Percentiles rank a stretch among this genome's conserved stretches.
Evolutionary conservation across 2,329 filamentous ascomycete species (phyloP).

Genomic region (Stagonosporopsis vannaccii): DNA sequence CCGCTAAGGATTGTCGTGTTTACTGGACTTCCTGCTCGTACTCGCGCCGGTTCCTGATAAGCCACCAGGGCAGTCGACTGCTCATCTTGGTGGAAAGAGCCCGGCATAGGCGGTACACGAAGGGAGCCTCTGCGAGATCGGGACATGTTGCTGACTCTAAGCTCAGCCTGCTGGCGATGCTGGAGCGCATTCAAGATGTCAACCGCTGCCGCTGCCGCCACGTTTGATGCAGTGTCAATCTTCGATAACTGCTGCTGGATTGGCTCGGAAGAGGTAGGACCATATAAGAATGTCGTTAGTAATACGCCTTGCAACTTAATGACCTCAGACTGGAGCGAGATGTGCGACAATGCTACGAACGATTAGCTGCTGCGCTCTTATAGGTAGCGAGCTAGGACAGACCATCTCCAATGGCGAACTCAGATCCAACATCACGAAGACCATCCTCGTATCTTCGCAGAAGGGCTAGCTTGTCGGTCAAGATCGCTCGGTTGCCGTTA

Average conservation of each 20-base stretch:
- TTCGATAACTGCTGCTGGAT: slow-evolving; percentile 43
- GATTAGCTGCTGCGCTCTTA: neutral
- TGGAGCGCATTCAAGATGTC: slow-evolving; percentile 39
- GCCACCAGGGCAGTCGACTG: slow-evolving; percentile 37
- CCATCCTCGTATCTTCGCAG: slow-evolving; percentile 41
- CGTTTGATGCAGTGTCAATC: slow-evolving; percentile 40
- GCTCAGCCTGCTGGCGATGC: slow-evolving; percentile 31
- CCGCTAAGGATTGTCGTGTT: slow-evolving; percentile 38
- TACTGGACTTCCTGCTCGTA: slow-evolving; percentile 28
- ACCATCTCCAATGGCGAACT: slow-evolving; percentile 47
- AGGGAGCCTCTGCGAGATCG: slow-evolving; percentile 8
- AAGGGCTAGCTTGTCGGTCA: slow-evolving; percentile 44
- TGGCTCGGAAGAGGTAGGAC: slow-evolving; percentile 42
- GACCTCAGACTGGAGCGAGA: slow-evolving; percentile 44
- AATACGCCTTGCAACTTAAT: slow-evolving; percentile 45
- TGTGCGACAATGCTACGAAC: slow-evolving; percentile 39
- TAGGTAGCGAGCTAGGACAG: slow-evolving; percentile 4
- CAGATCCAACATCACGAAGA: slow-evolving; percentile 35
- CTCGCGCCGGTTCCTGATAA: slow-evolving; percentile 22
- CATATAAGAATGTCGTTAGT: slow-evolving; percentile 45
- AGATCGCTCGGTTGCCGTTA: slow-evolving; percentile 37
- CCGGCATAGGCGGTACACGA: slow-evolving; percentile 7
- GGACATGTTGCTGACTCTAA: slow-evolving; percentile 18
- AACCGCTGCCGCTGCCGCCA: slow-evolving; percentile 37
- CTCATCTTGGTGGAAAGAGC: slow-evolving; percentile 2